Base-by-base conservation (phyloP, 2,329 filamentous ascomycete species). In the Phialophora tarda region DNA sequence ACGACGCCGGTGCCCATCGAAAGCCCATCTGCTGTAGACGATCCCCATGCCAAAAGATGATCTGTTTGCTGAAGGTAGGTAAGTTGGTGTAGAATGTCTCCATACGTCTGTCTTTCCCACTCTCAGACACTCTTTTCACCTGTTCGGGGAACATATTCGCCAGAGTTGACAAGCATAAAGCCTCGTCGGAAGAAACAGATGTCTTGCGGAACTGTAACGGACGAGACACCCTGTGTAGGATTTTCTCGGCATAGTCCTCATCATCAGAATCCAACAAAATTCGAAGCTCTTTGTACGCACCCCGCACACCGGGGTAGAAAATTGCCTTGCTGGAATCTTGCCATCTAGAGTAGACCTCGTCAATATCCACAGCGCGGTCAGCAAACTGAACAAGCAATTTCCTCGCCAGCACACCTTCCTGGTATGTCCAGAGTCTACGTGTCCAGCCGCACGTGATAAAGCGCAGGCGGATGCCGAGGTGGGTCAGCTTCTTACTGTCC, bases 141-240 rank as follows among this genome's bases (percentile, higher is more conserved):
- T 23, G 34, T 24, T 58, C 55, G 12, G 55, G 21, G 12, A 2
- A 41, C 32, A 58, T 10, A 14, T 58, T 58, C 23, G 55, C n/a
- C 23, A 58, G 32, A 23, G 55, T 44, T n/a, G 55, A 34, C 24
- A 58, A 24, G 23, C 55, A 58, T 17, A 58, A 23, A 3, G 55
- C 55, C n/a, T 58, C 55, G 23, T 58, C 55, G 21, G 55, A 41
- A n/a, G 55, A 6, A 28, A 50, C 41, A 12, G 56, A 59, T 17
- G 56, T 59, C 41, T 59, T 59, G 17, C 24, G 41, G 41, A 59
- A 59, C 28, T 59, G 34, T 26, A 59, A 48, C n/a, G 56, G 56
- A 28, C 56, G 56, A 48, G 56, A 48, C 8, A 30, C 56, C 17
- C 56, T 48, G 24, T 59, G 24, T 5, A 50, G 38, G 7, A 59